phyloP scores from a whole-genome alignment of 208 protist genomes.

The Strigomonas galati region DNA sequence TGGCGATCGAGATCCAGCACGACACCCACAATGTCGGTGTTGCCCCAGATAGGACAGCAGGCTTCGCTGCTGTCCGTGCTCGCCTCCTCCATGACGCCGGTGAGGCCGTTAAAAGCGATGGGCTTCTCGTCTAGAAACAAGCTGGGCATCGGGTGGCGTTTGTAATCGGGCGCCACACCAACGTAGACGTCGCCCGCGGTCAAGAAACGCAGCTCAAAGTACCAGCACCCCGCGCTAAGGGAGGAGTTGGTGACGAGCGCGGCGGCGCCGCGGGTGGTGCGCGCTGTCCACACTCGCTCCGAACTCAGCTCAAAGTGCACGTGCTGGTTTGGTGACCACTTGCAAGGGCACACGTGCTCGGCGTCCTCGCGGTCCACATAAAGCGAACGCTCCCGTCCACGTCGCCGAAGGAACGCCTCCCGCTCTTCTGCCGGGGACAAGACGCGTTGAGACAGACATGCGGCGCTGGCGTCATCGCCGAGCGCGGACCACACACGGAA shows the following conservation, averaged over 20 bases:
- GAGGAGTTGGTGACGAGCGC: constrained; percentile 54
- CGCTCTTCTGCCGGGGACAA: constrained; percentile 15
- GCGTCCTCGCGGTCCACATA: constrained; percentile 56
- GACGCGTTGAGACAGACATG: neutral
- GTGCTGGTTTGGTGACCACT: constrained; percentile 43
- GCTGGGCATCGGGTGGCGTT: neutral
- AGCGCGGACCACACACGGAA: neutral
- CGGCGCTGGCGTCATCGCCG: constrained; percentile 13
- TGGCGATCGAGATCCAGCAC: constrained; percentile 63
- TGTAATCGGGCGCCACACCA: constrained; percentile 55
- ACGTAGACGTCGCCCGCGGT: constrained; percentile 61
- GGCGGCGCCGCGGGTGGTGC: constrained; percentile 35
- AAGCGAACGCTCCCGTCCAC: constrained; percentile 59
- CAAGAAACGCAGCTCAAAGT: constrained; percentile 83
- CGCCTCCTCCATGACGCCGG: constrained; percentile 28
- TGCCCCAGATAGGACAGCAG: constrained; percentile 41
- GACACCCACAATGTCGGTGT: constrained; percentile 78
- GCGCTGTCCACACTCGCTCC: constrained; percentile 62
- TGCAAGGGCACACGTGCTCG: constrained; percentile 63
- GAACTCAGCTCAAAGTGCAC: constrained; percentile 70
- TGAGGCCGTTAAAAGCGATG: constrained; percentile 76
- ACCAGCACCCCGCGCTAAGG: constrained; percentile 77
- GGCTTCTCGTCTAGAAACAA: constrained; percentile 16
- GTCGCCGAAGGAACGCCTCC: constrained; percentile 49
- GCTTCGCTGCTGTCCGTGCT: constrained; percentile 13